Percentiles rank a stretch among this genome's conserved stretches.
Evolutionary conservation across 345 rosid genomes (phyloP).

Genomic region (Citrus hindsii): DNA sequence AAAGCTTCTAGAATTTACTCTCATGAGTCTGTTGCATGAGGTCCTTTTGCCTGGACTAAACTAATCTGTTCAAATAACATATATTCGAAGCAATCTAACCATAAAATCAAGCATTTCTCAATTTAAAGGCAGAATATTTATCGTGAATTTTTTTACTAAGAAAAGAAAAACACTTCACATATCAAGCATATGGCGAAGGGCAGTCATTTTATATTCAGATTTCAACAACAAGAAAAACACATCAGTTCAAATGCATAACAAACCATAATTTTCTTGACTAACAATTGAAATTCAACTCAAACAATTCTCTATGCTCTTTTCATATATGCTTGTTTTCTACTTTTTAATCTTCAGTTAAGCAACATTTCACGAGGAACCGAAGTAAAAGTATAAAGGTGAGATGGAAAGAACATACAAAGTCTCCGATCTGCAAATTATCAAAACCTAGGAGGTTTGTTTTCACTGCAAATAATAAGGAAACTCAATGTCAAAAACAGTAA

Average conservation of each 20-base stretch:
- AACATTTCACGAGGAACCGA: neutral
- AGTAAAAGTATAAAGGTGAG: neutral
- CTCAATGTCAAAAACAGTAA: slow-evolving; percentile 17
- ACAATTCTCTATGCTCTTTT: neutral
- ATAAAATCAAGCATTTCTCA: neutral
- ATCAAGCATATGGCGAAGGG: neutral
- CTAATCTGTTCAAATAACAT: neutral
- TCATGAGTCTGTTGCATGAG: neutral
- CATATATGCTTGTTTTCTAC: neutral
- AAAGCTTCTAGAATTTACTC: neutral
- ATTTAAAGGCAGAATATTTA: neutral
- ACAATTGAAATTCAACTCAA: neutral
- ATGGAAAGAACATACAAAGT: slow-evolving; percentile 50
- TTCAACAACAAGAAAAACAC: neutral
- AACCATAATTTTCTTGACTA: neutral
- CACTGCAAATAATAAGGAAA: slow-evolving; percentile 39
- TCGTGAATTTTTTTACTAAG: neutral
- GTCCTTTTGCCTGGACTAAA: neutral
- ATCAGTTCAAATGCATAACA: neutral
- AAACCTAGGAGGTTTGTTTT: slow-evolving; percentile 39
- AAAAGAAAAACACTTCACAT: neutral
- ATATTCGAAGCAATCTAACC: neutral
- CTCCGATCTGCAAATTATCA: slow-evolving; percentile 38
- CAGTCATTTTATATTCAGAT: neutral
- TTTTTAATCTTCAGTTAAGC: neutral